These are phyloP conservation scores for Penicillium decumbens DNA, from an alignment of 2,329 filamentous ascomycete genomes.

Conservation along the genomic window DNA sequence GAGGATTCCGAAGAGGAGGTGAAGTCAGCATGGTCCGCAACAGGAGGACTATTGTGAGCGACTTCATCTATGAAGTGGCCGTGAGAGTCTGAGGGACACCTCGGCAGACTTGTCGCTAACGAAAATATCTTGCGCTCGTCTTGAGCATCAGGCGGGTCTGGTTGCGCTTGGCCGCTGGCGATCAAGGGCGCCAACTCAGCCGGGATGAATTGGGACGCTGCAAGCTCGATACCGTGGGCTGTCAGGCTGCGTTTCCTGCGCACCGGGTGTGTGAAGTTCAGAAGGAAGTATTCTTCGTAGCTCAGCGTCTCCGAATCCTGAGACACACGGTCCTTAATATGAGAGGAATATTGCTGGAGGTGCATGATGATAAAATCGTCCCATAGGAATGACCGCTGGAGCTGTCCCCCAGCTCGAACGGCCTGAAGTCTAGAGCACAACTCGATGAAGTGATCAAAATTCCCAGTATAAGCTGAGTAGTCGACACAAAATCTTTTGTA, in stretches of 20 bases:
- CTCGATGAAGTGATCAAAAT: slow-evolving; percentile 36
- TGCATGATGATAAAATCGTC: slow-evolving; percentile 46
- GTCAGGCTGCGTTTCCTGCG: slow-evolving; percentile 39
- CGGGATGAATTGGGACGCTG: slow-evolving; percentile 24
- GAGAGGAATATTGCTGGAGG: slow-evolving; percentile 34
- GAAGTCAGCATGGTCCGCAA: neutral
- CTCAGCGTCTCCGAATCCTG: slow-evolving; percentile 24
- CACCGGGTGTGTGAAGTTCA: slow-evolving; percentile 27
- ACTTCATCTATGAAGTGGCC: slow-evolving; percentile 19
- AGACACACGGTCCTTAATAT: slow-evolving; percentile 27
- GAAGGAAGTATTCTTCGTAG: slow-evolving; percentile 41
- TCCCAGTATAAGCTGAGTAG: slow-evolving; percentile 40
- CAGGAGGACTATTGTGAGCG: slow-evolving; percentile 1
- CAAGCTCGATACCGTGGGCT: slow-evolving; percentile 26
- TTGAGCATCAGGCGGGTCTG: neutral
- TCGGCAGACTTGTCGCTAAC: slow-evolving; percentile 27
- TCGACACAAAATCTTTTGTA: slow-evolving; percentile 38
- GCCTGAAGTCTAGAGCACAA: slow-evolving; percentile 36
- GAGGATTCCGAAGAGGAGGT: neutral
- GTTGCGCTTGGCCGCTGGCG: neutral
- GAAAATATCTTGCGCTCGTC: slow-evolving; percentile 11
- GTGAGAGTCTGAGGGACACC: slow-evolving; percentile 23
- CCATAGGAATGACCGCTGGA: slow-evolving; percentile 40
- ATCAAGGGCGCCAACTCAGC: slow-evolving; percentile 2
- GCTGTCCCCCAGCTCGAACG: slow-evolving; percentile 27